A percentile compares a stretch with the other conserved stretches of the same genome.
phyloP scores from a whole-genome alignment of 179 eudicot genomes.

The Sideroxylon spinosum region DNA sequence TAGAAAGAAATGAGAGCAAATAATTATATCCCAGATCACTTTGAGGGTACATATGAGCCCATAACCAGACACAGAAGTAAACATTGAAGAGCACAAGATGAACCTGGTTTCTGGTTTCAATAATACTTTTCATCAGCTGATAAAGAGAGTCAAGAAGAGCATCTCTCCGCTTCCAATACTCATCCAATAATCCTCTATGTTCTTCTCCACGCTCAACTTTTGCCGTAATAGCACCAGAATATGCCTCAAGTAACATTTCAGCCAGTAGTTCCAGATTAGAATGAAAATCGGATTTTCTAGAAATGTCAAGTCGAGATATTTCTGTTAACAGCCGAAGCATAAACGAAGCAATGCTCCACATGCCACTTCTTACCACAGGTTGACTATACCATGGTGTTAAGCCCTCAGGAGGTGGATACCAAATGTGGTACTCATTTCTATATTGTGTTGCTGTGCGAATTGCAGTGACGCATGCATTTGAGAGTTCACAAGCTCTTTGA shows the following conservation, averaged over 20 bases:
- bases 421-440: conserved; percentile 77
- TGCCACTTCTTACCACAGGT: conserved; percentile 66
- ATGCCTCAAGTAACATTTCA: conserved; percentile 79
- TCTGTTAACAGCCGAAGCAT: conserved; percentile 63
- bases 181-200: conserved; percentile 61
- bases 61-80: neutral
- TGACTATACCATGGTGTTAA: conserved; percentile 85
- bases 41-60: neutral
- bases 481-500: conserved; percentile 80
- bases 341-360: conserved; percentile 79
- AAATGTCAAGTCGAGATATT: conserved; percentile 45
- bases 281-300: conserved; percentile 54
- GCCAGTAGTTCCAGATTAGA: conserved; percentile 65
- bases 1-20: neutral
- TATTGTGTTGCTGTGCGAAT: conserved; percentile 58
- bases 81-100: conserved; percentile 13
- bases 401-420: conserved; percentile 95
- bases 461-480: conserved; percentile 64
- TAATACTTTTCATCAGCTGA: conserved; percentile 65
- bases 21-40: neutral
- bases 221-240: conserved; percentile 77
- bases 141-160: conserved; percentile 76
- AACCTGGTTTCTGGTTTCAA: conserved; percentile 59
- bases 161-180: conserved; percentile 80
- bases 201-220: conserved; percentile 81